These are phyloP conservation scores for Boechera stricta DNA, from an alignment of 345 rosid genomes.

Conservation along the genomic window DNA sequence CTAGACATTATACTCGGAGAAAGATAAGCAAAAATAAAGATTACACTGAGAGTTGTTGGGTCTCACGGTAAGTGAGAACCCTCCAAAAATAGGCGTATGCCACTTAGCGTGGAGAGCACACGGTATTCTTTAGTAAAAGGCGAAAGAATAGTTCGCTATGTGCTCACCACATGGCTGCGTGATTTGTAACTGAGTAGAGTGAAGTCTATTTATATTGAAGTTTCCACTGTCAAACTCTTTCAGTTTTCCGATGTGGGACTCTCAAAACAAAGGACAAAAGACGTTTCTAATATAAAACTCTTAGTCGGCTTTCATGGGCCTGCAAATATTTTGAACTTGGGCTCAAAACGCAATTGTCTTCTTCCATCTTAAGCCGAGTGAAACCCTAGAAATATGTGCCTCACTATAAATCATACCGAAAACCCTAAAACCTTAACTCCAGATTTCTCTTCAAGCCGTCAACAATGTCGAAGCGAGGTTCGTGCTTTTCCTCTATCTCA, in stretches of 20 bases:
- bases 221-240: background rate
- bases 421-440: constrained; percentile 16
- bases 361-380: background rate
- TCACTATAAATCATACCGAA: background rate
- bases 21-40: background rate
- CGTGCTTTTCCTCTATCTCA: background rate
- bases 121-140: constrained; percentile 48
- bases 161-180: constrained; percentile 44
- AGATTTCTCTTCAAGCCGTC: constrained; percentile 46
- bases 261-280: background rate
- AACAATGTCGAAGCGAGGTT: constrained; percentile 96
- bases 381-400: constrained; percentile 16
- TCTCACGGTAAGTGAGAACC: background rate
- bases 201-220: background rate
- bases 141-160: constrained; percentile 45
- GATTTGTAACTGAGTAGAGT: rapidly evolving
- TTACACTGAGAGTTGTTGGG: background rate
- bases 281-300: background rate
- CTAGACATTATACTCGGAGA: too few relatives aligned
- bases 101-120: constrained; percentile 40
- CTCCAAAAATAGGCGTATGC: constrained; percentile 50
- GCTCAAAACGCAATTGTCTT: background rate
- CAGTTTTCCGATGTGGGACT: constrained; percentile 35
- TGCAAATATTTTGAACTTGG: background rate
- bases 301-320: constrained; percentile 24